These are phyloP conservation scores for Paracamarosporium sp. DNA, from an alignment of 2,329 filamentous ascomycete species.

Conservation along the genomic window DNA sequence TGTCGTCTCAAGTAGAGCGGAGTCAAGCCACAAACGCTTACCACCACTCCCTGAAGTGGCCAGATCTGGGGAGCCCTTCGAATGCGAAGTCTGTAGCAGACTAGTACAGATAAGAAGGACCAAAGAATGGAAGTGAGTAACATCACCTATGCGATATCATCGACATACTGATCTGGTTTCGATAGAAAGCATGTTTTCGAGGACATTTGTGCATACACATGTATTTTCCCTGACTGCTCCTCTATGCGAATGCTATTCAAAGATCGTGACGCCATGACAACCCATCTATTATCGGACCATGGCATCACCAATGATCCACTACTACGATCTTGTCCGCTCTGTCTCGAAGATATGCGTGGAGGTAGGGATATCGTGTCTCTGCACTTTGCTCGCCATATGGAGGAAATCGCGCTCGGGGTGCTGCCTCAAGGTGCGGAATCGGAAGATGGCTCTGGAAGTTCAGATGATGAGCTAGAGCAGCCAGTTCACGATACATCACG, in stretches of 20 bases:
- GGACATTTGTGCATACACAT: slow-evolving; percentile 15
- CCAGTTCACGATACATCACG: too few relatives aligned
- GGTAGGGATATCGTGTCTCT: slow-evolving; percentile 4
- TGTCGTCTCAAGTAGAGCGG: slow-evolving; percentile 11
- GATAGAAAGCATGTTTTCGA: slow-evolving; percentile 13
- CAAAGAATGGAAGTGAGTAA: slow-evolving; percentile 13
- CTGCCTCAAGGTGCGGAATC: slow-evolving; percentile 12
- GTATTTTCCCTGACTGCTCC: slow-evolving; percentile 9
- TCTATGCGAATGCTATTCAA: background rate
- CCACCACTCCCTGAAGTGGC: slow-evolving; percentile 12
- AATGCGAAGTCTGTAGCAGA: slow-evolving; percentile 15
- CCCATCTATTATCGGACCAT: slow-evolving; percentile 5
- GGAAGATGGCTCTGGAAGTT: background rate
- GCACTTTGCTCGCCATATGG: slow-evolving; percentile 16
- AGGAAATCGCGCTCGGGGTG: slow-evolving; percentile 13
- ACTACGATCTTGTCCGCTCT: slow-evolving; percentile 7
- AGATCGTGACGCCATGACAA: slow-evolving; percentile 1
- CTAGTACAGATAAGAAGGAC: slow-evolving; percentile 9
- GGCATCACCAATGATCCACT: background rate
- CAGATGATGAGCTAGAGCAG: background rate
- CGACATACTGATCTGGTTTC: background rate
- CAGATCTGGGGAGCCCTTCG: slow-evolving; percentile 8
- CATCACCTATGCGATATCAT: background rate
- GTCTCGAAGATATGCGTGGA: slow-evolving; percentile 8
- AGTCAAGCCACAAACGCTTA: slow-evolving; percentile 12